phyloP scores from a whole-genome alignment of 805 yeast species.

The baker's yeast (Saccharomyces cerevisiae) region DNA sequence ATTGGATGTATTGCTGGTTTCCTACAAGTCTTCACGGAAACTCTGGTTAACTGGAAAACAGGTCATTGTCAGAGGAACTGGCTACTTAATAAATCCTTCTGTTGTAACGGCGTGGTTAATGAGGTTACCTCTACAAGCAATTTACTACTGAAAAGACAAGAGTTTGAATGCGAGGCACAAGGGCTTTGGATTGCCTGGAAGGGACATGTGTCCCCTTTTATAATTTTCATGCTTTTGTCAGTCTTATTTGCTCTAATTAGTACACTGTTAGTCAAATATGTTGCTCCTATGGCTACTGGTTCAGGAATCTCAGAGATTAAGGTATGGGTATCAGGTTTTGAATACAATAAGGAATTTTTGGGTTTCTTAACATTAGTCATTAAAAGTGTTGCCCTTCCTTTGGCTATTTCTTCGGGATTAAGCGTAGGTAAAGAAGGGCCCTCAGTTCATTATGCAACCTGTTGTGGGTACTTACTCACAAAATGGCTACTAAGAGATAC shows the following conservation, averaged over 20 bases:
- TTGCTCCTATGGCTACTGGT: conserved; percentile 91
- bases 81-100: conserved; percentile 64
- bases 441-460: conserved; percentile 93
- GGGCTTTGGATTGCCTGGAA: conserved; percentile 62
- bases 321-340: conserved; percentile 86
- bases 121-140: conserved; percentile 30
- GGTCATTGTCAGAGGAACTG: conserved; percentile 72
- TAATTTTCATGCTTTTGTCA: conserved; percentile 52
- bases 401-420: conserved; percentile 87
- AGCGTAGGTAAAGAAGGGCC: conserved; percentile 98
- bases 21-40: conserved; percentile 74
- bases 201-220: conserved; percentile 37
- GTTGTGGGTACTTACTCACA: conserved; percentile 82
- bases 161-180: conserved; percentile 40
- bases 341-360: conserved; percentile 60
- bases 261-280: conserved; percentile 56
- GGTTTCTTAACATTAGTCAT: conserved; percentile 63
- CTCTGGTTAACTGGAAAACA: conserved; percentile 66
- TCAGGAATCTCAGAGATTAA: conserved; percentile 96
- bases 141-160: conserved; percentile 23
- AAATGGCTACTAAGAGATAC: conserved; percentile 38
- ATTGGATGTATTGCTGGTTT: conserved; percentile 82
- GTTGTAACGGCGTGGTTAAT: conserved; percentile 49
- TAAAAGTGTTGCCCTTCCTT: conserved; percentile 74
- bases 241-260: conserved; percentile 54